Evolutionary conservation across 2,329 filamentous ascomycete genomes (phyloP).

Genomic region (Penicillium sp.): DNA sequence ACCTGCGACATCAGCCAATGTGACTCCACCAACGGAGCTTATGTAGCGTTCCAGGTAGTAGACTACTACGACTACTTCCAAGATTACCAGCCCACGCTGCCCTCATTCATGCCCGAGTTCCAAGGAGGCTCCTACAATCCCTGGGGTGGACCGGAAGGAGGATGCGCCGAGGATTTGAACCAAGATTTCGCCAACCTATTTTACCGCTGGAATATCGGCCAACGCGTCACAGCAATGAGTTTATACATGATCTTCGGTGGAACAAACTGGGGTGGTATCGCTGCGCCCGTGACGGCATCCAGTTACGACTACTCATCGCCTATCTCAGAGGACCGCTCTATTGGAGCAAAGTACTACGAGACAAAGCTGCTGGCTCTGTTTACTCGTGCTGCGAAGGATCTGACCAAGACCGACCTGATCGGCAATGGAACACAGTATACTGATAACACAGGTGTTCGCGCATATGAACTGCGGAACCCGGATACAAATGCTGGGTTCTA

Average conservation of each 20-base stretch:
- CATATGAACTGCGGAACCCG: constrained; percentile 60
- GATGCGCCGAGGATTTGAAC: constrained; percentile 56
- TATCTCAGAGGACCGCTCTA: constrained; percentile 58
- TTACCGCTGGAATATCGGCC: constrained; percentile 62
- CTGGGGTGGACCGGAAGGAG: constrained; percentile 61
- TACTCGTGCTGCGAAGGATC: constrained; percentile 57
- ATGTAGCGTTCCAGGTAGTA: constrained; percentile 55
- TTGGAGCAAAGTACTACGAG: constrained; percentile 63
- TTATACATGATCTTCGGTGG: constrained; percentile 67
- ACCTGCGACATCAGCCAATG: constrained; percentile 64
- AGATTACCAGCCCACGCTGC: constrained; percentile 43
- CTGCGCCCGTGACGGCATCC: constrained; percentile 58
- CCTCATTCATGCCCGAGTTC: constrained; percentile 60
- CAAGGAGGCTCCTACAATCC: constrained; percentile 62
- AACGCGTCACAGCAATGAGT: constrained; percentile 60
- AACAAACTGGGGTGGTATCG: constrained; percentile 63
- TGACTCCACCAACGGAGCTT: constrained; percentile 59
- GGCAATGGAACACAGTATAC: constrained; percentile 53
- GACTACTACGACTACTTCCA: constrained; percentile 52
- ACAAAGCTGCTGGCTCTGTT: constrained; percentile 63
- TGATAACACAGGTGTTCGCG: constrained; percentile 53
- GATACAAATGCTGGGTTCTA: constrained; percentile 61
- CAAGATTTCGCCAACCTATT: constrained; percentile 64
- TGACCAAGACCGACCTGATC: constrained; percentile 55
- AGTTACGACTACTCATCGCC: constrained; percentile 66